Evolutionary conservation across 2,329 filamentous ascomycete species (phyloP).

Genomic region (Aspergillus tamarii): DNA sequence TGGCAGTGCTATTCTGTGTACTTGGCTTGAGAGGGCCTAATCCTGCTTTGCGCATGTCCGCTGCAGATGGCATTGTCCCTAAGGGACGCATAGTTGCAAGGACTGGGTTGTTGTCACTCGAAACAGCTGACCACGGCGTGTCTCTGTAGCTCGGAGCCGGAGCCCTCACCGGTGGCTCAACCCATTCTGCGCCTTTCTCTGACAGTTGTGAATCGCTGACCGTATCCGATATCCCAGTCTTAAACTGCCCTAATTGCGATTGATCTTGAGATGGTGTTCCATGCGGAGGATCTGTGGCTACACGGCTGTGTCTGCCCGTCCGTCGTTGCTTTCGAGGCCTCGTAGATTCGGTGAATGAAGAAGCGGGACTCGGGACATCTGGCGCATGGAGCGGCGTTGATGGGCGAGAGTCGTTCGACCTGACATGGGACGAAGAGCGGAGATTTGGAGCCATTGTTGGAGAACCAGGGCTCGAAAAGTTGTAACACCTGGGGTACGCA

Average conservation of each 20-base stretch:
- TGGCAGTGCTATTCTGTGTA: slow-evolving; percentile 45
- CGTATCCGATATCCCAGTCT: slow-evolving; percentile 9
- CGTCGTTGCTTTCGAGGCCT: slow-evolving; percentile 38
- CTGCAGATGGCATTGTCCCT: slow-evolving; percentile 68
- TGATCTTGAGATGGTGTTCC: slow-evolving; percentile 17
- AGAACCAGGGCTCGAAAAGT: slow-evolving; percentile 23
- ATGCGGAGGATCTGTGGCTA: slow-evolving; percentile 27
- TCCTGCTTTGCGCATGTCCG: slow-evolving; percentile 58
- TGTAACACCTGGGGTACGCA: slow-evolving; percentile 19
- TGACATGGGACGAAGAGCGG: slow-evolving; percentile 37
- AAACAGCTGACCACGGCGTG: slow-evolving; percentile 62
- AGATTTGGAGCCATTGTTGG: slow-evolving; percentile 40
- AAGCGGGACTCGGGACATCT: slow-evolving; percentile 21
- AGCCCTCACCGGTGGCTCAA: slow-evolving; percentile 59
- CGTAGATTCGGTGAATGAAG: slow-evolving; percentile 32
- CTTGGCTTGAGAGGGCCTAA: slow-evolving; percentile 49
- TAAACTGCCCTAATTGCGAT: slow-evolving; percentile 22
- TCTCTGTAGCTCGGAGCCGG: slow-evolving; percentile 75
- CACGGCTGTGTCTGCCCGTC: slow-evolving; percentile 32
- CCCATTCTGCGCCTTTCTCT: slow-evolving; percentile 44
- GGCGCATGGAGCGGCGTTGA: slow-evolving; percentile 32
- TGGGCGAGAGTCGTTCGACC: slow-evolving; percentile 36
- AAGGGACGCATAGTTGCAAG: slow-evolving; percentile 83
- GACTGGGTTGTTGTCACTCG: slow-evolving; percentile 67
- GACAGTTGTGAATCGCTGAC: slow-evolving; percentile 15